phyloP scores from a whole-genome alignment of 139 green algal genomes.

The Volvox africanus region DNA sequence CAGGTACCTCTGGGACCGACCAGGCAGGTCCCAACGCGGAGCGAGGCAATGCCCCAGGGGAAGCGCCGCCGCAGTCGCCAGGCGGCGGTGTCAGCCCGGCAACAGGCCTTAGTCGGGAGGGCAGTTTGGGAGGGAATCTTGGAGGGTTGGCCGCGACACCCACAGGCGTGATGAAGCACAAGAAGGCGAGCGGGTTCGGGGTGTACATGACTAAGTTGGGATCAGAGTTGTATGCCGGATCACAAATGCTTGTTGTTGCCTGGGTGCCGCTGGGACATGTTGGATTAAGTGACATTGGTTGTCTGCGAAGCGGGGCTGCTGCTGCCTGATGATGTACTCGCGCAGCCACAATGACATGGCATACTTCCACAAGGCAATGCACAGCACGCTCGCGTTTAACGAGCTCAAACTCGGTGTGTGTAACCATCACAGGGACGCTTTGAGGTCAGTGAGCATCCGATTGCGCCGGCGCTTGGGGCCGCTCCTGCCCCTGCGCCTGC shows the following conservation, averaged over 20 bases:
- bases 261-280: no score
- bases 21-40: background rate
- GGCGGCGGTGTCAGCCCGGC: conserved; percentile 21
- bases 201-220: no score
- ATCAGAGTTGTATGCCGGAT: no score
- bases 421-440: conserved; percentile 76
- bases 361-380: no score
- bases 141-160: conserved; percentile 36
- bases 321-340: no score
- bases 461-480: background rate
- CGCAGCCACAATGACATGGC: no score
- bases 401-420: no score
- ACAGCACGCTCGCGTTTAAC: no score
- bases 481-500: background rate
- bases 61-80: conserved; percentile 31
- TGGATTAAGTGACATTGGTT: no score
- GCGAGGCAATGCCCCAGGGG: background rate
- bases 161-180: conserved; percentile 49
- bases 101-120: conserved; percentile 54
- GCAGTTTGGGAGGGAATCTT: conserved; percentile 52
- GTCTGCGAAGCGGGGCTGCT: no score
- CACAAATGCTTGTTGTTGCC: no score
- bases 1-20: background rate
- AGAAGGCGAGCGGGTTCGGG: conserved; percentile 36
- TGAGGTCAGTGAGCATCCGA: conserved; percentile 74